phyloP scores from a whole-genome alignment of 805 yeast genomes.

The Myxozyma kluyveri region DNA sequence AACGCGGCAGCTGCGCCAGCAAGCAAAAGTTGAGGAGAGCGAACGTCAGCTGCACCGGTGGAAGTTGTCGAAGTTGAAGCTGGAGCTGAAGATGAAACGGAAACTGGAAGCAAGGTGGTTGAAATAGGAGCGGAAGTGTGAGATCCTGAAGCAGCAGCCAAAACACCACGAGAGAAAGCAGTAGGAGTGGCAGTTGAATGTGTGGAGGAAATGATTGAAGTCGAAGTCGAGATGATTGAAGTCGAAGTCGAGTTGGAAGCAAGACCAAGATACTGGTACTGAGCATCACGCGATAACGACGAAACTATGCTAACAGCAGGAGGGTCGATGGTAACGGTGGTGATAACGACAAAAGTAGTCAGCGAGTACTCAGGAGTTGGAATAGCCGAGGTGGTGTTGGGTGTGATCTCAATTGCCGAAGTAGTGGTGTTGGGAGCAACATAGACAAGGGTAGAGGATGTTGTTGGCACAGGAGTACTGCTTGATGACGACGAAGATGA shows the following conservation, averaged over 20 bases:
- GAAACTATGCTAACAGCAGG: conserved; percentile 2
- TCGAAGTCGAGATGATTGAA: too few species aligned
- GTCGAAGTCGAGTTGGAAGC: not conserved
- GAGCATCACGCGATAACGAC: conserved; percentile 6
- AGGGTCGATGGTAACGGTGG: not conserved
- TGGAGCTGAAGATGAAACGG: too few species aligned
- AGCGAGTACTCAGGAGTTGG: not conserved
- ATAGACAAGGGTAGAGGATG: not conserved
- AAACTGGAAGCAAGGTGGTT: too few species aligned
- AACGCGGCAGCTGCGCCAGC: too few species aligned
- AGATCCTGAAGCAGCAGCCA: too few species aligned
- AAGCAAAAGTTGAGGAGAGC: too few species aligned
- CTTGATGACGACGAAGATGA: conserved; percentile 1
- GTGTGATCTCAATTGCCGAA: conserved; percentile 1
- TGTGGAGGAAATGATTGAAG: too few species aligned
- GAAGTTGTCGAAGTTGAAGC: too few species aligned
- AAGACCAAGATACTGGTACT: conserved; percentile 6
- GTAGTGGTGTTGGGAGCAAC: not conserved
- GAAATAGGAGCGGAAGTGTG: too few species aligned
- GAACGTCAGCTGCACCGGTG: too few species aligned
- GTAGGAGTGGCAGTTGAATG: too few species aligned
- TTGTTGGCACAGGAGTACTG: not conserved
- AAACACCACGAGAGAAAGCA: too few species aligned
- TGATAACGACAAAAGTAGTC: conserved; percentile 6
- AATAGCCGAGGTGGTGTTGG: not conserved